Base-by-base conservation (phyloP, 2,329 filamentous ascomycete genomes). In the Raffaelea ambrosiae region DNA sequence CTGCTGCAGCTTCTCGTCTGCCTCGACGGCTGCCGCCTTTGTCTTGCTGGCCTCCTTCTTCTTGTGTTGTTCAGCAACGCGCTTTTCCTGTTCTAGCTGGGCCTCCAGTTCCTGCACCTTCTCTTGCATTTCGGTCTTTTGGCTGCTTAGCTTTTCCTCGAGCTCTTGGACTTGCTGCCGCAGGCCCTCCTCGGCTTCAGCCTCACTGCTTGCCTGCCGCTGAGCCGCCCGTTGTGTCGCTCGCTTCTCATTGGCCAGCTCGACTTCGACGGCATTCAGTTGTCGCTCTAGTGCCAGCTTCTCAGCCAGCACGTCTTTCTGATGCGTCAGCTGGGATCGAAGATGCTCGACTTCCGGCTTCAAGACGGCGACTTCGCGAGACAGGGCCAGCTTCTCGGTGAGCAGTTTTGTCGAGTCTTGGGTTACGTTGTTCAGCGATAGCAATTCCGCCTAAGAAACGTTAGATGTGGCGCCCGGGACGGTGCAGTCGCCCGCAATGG, bases 241-340 rank as follows among this genome's bases (percentile, higher is more conserved):
- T n/a, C 81, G 77, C 62, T 81, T 91, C 61, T 93, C 87, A 55
- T 86, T 87, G 54, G 90, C 87, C 2, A 95, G 73, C 57, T 95
- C 86, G 40, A 88, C 81, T 62, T 95, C 86, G 3, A 90, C 65
- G 2, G 83, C 81, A 58, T 76, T 83, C 23, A 95, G 64, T 64
- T 93, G 86, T 42, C 86, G 82, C 60, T 93, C 83, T 14, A 96
- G 67, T 2, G 84, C 76, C 41, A 91, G 72, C 63, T 94, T 95
- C 60, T 95, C 88, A 2, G 84, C 73, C 16, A 94, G 70, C 11
- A 87, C 69, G 2, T 77, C 74, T 58, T 89, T 82, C 47, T 90
- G 80, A 14, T 73, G 70, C 23, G 67, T 59, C 11, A 80, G 61
- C 56, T 80, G 76, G 3, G 74, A 71, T 53, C 69, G 67, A 22